phyloP scores from a whole-genome alignment of 2,329 filamentous ascomycete genomes.

The Plenodomus lindquistii region DNA sequence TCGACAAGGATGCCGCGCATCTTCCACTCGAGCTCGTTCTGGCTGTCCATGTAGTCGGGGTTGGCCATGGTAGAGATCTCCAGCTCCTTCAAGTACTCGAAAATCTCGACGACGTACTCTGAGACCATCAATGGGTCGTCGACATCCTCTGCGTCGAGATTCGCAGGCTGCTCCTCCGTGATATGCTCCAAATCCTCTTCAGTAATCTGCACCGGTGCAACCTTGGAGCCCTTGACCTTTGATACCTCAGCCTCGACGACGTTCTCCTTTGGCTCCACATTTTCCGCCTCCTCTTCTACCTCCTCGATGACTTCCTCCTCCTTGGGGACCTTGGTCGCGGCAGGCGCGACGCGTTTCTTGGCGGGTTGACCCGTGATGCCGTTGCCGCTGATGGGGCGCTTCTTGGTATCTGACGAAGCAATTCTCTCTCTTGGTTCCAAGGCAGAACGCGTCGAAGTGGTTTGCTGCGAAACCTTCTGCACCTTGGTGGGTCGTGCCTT shows the following conservation, averaged over 20 bases:
- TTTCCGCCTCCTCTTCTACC: slow-evolving; percentile 57
- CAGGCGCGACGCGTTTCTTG: slow-evolving; percentile 69
- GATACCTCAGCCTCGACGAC: slow-evolving; percentile 53
- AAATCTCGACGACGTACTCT: slow-evolving; percentile 96
- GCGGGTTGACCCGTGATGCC: slow-evolving; percentile 64
- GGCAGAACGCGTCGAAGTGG: slow-evolving; percentile 64
- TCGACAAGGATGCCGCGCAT: slow-evolving; percentile 96
- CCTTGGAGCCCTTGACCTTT: slow-evolving; percentile 21
- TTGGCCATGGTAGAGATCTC: slow-evolving; percentile 84
- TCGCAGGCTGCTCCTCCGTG: slow-evolving; percentile 45
- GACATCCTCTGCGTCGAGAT: slow-evolving; percentile 83
- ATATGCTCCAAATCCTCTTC: slow-evolving; percentile 22
- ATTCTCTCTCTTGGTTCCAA: slow-evolving; percentile 74
- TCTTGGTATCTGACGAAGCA: slow-evolving; percentile 67
- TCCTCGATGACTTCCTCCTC: slow-evolving; percentile 58
- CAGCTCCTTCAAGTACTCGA: slow-evolving; percentile 88
- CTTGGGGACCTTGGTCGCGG: slow-evolving; percentile 56
- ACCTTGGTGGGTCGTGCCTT: slow-evolving; percentile 85
- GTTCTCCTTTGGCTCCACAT: slow-evolving; percentile 58
- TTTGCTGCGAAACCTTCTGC: slow-evolving; percentile 68
- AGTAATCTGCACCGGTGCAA: slow-evolving; percentile 23
- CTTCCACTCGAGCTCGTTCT: slow-evolving; percentile 97
- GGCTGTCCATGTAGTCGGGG: slow-evolving; percentile 91
- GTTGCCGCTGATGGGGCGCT: slow-evolving; percentile 74
- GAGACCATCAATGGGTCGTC: slow-evolving; percentile 98